phyloP scores from a whole-genome alignment of 2,329 filamentous ascomycete genomes.

The Ceratocystis variospora region DNA sequence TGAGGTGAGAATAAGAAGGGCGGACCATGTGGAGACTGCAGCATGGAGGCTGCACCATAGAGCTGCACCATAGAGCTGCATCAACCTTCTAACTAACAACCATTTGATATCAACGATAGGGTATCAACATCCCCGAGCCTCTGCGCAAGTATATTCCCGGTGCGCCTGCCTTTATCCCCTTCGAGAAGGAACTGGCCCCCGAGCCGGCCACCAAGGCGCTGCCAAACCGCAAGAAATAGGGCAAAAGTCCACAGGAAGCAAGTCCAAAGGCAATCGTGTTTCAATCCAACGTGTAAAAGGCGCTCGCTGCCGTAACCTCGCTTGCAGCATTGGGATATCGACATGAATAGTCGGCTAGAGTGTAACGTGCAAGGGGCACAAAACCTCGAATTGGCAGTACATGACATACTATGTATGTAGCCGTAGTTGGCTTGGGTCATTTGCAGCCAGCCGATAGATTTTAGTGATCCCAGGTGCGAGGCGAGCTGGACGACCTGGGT shows the following conservation, averaged over 20 bases:
- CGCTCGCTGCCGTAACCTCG: too few species aligned
- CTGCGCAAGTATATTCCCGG: slow-evolving; percentile 84
- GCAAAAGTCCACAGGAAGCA: slow-evolving; percentile 9
- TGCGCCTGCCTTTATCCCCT: slow-evolving; percentile 77
- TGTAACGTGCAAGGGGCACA: too few species aligned
- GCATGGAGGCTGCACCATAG: not conserved
- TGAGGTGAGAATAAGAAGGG: slow-evolving; percentile 37
- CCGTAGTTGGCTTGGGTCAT: too few species aligned
- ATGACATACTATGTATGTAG: too few species aligned
- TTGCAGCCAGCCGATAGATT: too few species aligned
- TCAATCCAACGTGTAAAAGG: not conserved
- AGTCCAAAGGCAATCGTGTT: not conserved
- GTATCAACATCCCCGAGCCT: slow-evolving; percentile 66
- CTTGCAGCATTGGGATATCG: too few species aligned
- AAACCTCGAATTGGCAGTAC: too few species aligned
- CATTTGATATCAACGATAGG: slow-evolving; percentile 35
- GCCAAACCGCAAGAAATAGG: slow-evolving; percentile 24
- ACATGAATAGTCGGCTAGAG: too few species aligned
- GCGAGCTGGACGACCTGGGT: too few species aligned
- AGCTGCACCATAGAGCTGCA: not conserved
- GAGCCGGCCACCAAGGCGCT: slow-evolving; percentile 32
- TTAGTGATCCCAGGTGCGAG: too few species aligned
- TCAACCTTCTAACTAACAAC: slow-evolving; percentile 7
- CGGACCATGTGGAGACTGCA: too few species aligned
- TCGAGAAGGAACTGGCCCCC: slow-evolving; percentile 71